Evolutionary conservation across 352 stramenopile genomes (phyloP), one percentile per base, ranked within the genome.

Genomic region (Pythium scleroteichum): DNA sequence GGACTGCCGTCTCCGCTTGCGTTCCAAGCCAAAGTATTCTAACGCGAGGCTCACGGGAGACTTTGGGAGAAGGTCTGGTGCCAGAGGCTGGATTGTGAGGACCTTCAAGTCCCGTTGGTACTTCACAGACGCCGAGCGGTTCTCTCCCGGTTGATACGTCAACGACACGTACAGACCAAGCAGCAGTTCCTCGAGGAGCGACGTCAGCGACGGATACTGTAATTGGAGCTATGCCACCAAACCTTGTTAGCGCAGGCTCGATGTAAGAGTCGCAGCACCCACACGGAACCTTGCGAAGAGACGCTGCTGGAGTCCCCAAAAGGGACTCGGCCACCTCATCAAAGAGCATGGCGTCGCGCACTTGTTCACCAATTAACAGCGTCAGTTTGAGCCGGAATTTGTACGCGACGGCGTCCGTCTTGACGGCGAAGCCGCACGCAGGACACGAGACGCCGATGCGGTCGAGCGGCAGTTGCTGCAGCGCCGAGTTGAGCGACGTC

Each of bases 341-440:
- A 45, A 87, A 85, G 29, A 87, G 55, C 51, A 89, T 75, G 8
- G 57, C 75, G 57, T 83, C 68, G 4, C 41, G 65, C 4, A 85
- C 38, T 0, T 55, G 54, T 24, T 20, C 51, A 27, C 56, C 79
- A 23, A 71, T 76, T 22, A 74, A 12, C 16, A 84, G 64, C 54
- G 76, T 72, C 7, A 87, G 73, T 65, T 87, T 77, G 38, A 87
- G 58, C 46, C 76, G 65, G 59, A 79, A 85, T 62, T 85, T 83
- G 58, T 72, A 75, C 45, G 71, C 61, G 20, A 86, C 50, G 6
- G 69, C 53, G 12, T 79, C 47, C 0, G 53, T 40, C 17, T 33
- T 44, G 42, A 64, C 48, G 13, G 39, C 51, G 3, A 54, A 46
- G 12, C 65, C 59, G 29, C 75, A 87, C 22, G 71, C 64, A 7